phyloP scores from a whole-genome alignment of 1,284 basidiomycete species.

The Paramarasmius palmivorus region DNA sequence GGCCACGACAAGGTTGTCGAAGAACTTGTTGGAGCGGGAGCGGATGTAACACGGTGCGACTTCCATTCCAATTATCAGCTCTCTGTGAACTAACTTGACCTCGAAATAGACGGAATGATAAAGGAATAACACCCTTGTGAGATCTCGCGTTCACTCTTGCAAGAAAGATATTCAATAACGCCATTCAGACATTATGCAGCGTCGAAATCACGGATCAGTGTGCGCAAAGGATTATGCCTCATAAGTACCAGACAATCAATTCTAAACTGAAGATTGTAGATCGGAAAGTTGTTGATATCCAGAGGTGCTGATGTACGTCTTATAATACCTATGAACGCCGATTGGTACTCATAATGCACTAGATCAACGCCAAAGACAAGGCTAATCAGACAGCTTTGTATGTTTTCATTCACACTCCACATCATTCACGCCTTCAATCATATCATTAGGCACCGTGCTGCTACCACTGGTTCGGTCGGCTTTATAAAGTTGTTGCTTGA shows the following conservation, averaged over 20 bases:
- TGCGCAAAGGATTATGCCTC: conserved; percentile 41
- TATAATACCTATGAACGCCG: conserved; percentile 8
- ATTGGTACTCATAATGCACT: neutral
- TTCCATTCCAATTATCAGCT: conserved; percentile 12
- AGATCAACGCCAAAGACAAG: conserved; percentile 92
- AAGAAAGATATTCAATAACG: conserved; percentile 1
- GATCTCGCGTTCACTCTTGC: conserved; percentile 25
- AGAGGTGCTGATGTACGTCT: conserved; percentile 82
- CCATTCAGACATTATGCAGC: conserved; percentile 85
- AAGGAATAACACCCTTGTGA: conserved; percentile 86
- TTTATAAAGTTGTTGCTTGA: conserved; percentile 82
- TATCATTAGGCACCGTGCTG: conserved; percentile 94
- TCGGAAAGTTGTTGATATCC: conserved; percentile 81
- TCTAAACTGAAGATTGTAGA: conserved; percentile 55
- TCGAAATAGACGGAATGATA: conserved; percentile 64
- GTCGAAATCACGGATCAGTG: conserved; percentile 87
- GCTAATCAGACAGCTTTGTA: conserved; percentile 90
- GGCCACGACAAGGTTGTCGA: conserved; percentile 79
- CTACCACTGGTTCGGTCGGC: conserved; percentile 89
- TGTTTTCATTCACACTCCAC: no score
- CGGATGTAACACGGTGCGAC: conserved; percentile 67
- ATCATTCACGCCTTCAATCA: no score
- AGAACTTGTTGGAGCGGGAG: conserved; percentile 83
- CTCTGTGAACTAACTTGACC: conserved; percentile 14
- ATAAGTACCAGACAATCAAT: no score